Evolutionary conservation across 1,284 basidiomycete species (phyloP).

Genomic region (Moesziomyces sp.): DNA sequence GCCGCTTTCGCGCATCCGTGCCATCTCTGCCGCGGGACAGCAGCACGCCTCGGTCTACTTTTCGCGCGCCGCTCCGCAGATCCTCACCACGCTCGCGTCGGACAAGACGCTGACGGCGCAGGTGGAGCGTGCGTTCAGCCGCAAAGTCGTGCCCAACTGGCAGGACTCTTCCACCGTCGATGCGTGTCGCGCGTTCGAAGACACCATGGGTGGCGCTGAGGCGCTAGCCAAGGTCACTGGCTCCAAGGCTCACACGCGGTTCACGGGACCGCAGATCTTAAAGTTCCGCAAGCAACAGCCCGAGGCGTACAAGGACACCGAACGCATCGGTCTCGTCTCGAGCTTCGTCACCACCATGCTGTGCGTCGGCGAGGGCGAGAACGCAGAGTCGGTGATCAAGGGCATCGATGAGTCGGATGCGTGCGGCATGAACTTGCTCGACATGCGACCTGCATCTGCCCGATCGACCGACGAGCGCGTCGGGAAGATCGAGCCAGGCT

Average conservation of each 20-base stretch:
- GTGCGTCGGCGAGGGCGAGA: constrained; percentile 69
- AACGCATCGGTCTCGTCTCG: constrained; percentile 81
- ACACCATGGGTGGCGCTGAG: constrained; percentile 75
- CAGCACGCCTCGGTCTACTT: constrained; percentile 94
- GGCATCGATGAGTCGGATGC: constrained; percentile 78
- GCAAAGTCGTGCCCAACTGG: constrained; percentile 83
- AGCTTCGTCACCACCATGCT: constrained; percentile 86
- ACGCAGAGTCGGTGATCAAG: constrained; percentile 70
- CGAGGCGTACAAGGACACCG: constrained; percentile 76
- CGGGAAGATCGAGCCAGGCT: constrained; percentile 44
- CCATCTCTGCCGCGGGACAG: constrained; percentile 82
- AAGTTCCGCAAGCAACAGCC: constrained; percentile 75
- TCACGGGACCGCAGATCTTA: constrained; percentile 86
- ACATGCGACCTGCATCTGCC: constrained; percentile 73
- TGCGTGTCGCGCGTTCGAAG: constrained; percentile 77
- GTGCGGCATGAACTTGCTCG: constrained; percentile 85
- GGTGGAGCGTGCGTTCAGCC: constrained; percentile 75
- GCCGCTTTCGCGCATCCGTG: constrained; percentile 74
- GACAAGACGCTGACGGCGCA: constrained; percentile 71
- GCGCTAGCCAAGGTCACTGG: constrained; percentile 80
- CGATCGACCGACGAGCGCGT: constrained; percentile 73
- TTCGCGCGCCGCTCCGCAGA: constrained; percentile 73
- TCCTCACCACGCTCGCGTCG: constrained; percentile 74
- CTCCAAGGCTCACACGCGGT: constrained; percentile 85
- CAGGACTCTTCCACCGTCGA: constrained; percentile 85